Evolutionary conservation across 495 filamentous ascomycete genomes (phyloP).

Genomic region (Friedmanniomyces simplex): DNA sequence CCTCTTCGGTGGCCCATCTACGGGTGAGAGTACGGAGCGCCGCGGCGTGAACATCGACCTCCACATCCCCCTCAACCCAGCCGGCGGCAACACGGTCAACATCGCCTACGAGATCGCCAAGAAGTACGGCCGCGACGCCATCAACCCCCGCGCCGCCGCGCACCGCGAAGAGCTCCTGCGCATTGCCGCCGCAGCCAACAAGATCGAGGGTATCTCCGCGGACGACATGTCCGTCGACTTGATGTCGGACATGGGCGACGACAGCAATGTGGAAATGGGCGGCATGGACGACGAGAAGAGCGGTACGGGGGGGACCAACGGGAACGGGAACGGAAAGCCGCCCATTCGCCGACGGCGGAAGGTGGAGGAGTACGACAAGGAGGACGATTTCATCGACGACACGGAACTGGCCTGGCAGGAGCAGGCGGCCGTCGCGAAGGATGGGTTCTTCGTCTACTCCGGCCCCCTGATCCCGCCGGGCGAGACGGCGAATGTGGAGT

Average conservation of each 20-base stretch:
- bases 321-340: constrained; percentile 40
- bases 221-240: constrained; percentile 46
- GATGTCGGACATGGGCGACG: constrained; percentile 27
- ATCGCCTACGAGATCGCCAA: constrained; percentile 90
- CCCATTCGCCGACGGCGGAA: constrained; percentile 76
- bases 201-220: constrained; percentile 50
- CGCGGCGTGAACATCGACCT: constrained; percentile 72
- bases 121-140: constrained; percentile 83
- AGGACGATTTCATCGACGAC: constrained; percentile 96
- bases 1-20: constrained; percentile 44
- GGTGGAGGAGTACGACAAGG: constrained; percentile 90
- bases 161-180: constrained; percentile 70
- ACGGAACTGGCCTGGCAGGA: constrained; percentile 93
- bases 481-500: constrained; percentile 48
- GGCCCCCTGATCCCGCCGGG: constrained; percentile 57
- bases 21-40: constrained; percentile 37
- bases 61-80: constrained; percentile 66
- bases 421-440: constrained; percentile 82
- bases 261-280: constrained; percentile 67
- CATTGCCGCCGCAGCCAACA: constrained; percentile 73
- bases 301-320: background rate
- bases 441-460: constrained; percentile 42
- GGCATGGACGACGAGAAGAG: constrained; percentile 36
- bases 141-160: constrained; percentile 83
- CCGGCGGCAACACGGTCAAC: constrained; percentile 82